Evolutionary conservation across 345 rosid genomes (phyloP), one percentile per base, ranked within the genome.

Genomic region (Citrus unshiu): DNA sequence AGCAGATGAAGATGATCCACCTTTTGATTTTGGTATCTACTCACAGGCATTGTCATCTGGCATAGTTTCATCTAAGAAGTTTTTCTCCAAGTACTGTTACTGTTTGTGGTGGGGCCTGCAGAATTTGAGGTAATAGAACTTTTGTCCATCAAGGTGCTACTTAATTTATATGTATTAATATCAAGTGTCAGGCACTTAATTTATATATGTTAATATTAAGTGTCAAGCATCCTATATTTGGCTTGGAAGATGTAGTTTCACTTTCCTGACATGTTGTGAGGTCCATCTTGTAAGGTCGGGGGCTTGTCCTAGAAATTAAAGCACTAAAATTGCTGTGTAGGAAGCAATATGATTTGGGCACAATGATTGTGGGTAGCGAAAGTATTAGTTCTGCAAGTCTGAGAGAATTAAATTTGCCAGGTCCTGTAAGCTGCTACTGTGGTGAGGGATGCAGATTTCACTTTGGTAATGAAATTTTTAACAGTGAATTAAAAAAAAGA

Each of bases 21-120:
- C 87, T 43, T 96, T 96, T 85, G 90, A 94, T 77, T 96, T 82
- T 65, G 98, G 98, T 70, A 96, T 96, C 80, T 96, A 68, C 78
- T 34, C 72, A 25, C 81, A 86, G 18, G 98, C 97, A n/a, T 72
- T 96, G 70, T 80, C 95, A 32, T 94, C 97, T 64, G 90, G 85
- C 7, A 81, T 94, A 79, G 93, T 91, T 75, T 87, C 97, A n/a
- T 91, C 97, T 25, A 83, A 80, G 78, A 87, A 90, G n/a, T 95
- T 95, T 82, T 73, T 94, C 43, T 78, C 98, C 0, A 96, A 95
- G 63, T 96, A 87, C 79, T 91, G 90, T 81, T 96, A 88, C 76
- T 96, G 97, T 83, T 87, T 94, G 72, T 96, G 99, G 99, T 96
- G 98, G 99, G 99, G 99, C n/a, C 92, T 96, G 67, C 98, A 94